Evolutionary conservation across 2,329 filamentous ascomycete genomes (phyloP).

Genomic region (Drechslerella dactyloides): DNA sequence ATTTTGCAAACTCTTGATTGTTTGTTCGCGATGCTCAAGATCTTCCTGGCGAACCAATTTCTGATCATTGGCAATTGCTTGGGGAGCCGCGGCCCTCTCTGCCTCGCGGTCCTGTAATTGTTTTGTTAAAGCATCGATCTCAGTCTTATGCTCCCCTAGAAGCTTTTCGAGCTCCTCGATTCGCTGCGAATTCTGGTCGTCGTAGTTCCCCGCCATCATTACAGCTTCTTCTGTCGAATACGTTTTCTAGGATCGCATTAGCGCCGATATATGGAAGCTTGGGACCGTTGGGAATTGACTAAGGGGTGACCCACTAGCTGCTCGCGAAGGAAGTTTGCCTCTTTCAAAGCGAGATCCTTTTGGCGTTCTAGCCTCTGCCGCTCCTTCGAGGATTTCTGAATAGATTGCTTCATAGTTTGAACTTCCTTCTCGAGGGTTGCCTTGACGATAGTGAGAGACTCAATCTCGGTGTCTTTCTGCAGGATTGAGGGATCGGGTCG

Average conservation of each 20-base stretch:
- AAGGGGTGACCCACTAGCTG: slow-evolving; percentile 65
- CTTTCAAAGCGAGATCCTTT: slow-evolving; percentile 81
- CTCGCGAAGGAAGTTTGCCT: slow-evolving; percentile 90
- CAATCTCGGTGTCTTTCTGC: slow-evolving; percentile 78
- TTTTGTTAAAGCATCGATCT: slow-evolving; percentile 74
- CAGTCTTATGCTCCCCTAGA: slow-evolving; percentile 82
- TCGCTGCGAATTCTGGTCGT: slow-evolving; percentile 74
- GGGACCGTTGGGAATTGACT: background rate
- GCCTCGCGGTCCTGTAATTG: slow-evolving; percentile 72
- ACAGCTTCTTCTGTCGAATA: slow-evolving; percentile 86
- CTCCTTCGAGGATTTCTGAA: slow-evolving; percentile 68
- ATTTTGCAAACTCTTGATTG: slow-evolving; percentile 84
- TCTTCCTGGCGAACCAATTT: slow-evolving; percentile 75
- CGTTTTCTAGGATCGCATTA: slow-evolving; percentile 47
- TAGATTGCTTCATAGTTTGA: slow-evolving; percentile 69
- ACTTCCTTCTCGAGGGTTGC: slow-evolving; percentile 69
- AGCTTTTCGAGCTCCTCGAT: slow-evolving; percentile 84
- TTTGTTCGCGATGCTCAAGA: slow-evolving; percentile 81
- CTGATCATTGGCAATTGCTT: slow-evolving; percentile 60
- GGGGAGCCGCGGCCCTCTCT: slow-evolving; percentile 56
- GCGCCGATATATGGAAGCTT: slow-evolving; percentile 7
- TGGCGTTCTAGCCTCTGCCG: slow-evolving; percentile 82
- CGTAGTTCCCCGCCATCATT: slow-evolving; percentile 78
- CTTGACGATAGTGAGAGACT: slow-evolving; percentile 73
- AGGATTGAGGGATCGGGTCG: slow-evolving; percentile 76